Percentiles rank a stretch among this genome's conserved stretches.
Evolutionary conservation across 1,284 basidiomycete species (phyloP).

Genomic region (Volvariella surrecta): DNA sequence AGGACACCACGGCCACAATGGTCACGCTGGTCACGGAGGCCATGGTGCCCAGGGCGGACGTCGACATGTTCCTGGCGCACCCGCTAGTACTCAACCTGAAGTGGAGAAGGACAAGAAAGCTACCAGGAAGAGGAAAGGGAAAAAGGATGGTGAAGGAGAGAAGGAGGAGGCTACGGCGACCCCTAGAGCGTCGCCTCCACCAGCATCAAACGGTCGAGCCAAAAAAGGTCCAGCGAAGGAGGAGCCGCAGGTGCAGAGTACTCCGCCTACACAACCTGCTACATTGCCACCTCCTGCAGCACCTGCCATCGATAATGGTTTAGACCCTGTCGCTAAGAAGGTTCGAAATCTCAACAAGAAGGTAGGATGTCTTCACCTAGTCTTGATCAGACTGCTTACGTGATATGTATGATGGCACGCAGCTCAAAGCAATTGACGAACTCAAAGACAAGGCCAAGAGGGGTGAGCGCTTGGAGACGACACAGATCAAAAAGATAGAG

Average conservation of each 20-base stretch:
- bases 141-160: conserved; percentile 19
- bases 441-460: conserved; percentile 83
- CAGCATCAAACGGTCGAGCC: neutral
- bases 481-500: conserved; percentile 94
- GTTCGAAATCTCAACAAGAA: conserved; percentile 91
- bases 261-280: conserved; percentile 24
- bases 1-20: conserved; percentile 24
- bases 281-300: conserved; percentile 33
- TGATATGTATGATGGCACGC: conserved; percentile 2
- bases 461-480: conserved; percentile 87
- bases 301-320: conserved; percentile 34
- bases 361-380: conserved; percentile 37
- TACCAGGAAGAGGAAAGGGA: conserved; percentile 39
- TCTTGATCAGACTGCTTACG: conserved; percentile 2
- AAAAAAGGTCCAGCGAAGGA: neutral
- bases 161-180: conserved; percentile 13
- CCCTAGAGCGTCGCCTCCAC: neutral
- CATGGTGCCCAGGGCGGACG: conserved; percentile 14
- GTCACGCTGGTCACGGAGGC: conserved; percentile 14
- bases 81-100: conserved; percentile 37
- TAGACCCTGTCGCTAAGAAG: conserved; percentile 86
- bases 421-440: conserved; percentile 95
- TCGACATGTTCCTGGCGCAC: conserved; percentile 63
- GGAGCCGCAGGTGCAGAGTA: neutral
- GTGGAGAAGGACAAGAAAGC: conserved; percentile 38